Evolutionary conservation across 768 basidiomycete genomes (phyloP), one percentile per base, ranked within the genome.

Genomic region (Termitomyces titanicus): DNA sequence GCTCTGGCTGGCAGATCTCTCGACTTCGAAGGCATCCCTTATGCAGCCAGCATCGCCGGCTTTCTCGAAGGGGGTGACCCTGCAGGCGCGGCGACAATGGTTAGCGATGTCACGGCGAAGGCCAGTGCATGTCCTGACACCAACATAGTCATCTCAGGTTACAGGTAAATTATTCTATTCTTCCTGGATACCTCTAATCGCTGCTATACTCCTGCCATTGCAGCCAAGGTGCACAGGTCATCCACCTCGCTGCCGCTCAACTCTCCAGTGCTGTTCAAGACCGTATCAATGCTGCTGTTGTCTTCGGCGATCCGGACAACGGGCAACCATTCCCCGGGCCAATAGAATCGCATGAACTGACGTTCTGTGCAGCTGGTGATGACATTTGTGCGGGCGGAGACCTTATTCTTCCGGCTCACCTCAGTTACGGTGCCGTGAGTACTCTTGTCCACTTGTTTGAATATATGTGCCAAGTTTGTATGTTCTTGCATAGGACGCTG

Each of bases 1-100:
- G 68, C 68, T 0, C 54, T 75, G 10, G 68, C 63, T 1, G 57
- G 64, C 1, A 65, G 61, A 56, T 61, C 69, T 0, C 61, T 75
- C n/a, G 67, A 60, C 17, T 75, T 77, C 52, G 59, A 64, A 10
- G 74, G 74, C 13, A 69, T 76, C 20, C 50, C 69, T 47, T 76
- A 76, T 35, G 59, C 74, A 0, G 74, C 75, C 1, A 61, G 51
- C 24, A 59, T 74, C 22, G 63, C 61, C 17, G 73, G 75, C 3
- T 76, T 73, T 62, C 54, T 74, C 25, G 68, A 64, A 29, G 74
- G 75, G 1, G 75, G 75, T 24, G 70, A 74, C 52, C 66, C 61
- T 0, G 57, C 59, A 4, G 74, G 72, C 17, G 68, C 72, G 0
- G 56, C 59, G 18, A 73, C 68, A 18, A 74, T 74, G 73, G 72